A percentile compares a stretch with the other conserved stretches of the same genome.
These are phyloP conservation scores for Periconia digitata DNA, from an alignment of 2,329 filamentous ascomycete genomes.

Conservation along the genomic window DNA sequence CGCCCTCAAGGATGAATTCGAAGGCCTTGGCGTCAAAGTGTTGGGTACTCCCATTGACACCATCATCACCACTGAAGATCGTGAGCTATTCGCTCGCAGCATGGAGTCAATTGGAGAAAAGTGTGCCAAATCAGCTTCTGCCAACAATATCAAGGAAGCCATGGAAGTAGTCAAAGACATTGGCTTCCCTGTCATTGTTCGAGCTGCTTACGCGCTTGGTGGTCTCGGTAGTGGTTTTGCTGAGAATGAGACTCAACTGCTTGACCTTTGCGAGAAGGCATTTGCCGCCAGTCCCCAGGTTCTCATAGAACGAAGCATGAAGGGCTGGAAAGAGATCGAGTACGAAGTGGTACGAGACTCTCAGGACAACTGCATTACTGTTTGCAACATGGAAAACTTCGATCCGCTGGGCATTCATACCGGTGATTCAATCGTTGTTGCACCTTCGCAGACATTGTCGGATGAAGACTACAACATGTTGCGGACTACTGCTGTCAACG, in stretches of 20 bases:
- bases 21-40: slow-evolving; percentile 86
- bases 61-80: slow-evolving; percentile 97
- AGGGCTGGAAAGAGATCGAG: slow-evolving; percentile 99
- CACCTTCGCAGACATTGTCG: slow-evolving; percentile 92
- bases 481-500: slow-evolving; percentile 92
- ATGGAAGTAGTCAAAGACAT: slow-evolving; percentile 86
- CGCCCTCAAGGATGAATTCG: slow-evolving; percentile 95
- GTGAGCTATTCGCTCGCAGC: slow-evolving; percentile 93
- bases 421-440: slow-evolving; percentile 96
- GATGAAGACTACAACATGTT: slow-evolving; percentile 99
- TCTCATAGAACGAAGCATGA: slow-evolving; percentile 97
- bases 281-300: slow-evolving; percentile 95
- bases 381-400: slow-evolving; percentile 99
- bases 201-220: slow-evolving; percentile 93
- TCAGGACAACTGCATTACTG: slow-evolving; percentile 97
- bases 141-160: slow-evolving; percentile 84
- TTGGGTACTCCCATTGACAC: slow-evolving; percentile 96
- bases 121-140: slow-evolving; percentile 95
- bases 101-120: slow-evolving; percentile 99
- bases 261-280: slow-evolving; percentile 89
- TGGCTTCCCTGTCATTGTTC: slow-evolving; percentile 94
- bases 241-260: slow-evolving; percentile 78
- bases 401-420: slow-evolving; percentile 98
- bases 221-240: slow-evolving; percentile 95
- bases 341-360: slow-evolving; percentile 97